phyloP scores from a whole-genome alignment of 164 flowering plant genomes.

The Piper longum region DNA sequence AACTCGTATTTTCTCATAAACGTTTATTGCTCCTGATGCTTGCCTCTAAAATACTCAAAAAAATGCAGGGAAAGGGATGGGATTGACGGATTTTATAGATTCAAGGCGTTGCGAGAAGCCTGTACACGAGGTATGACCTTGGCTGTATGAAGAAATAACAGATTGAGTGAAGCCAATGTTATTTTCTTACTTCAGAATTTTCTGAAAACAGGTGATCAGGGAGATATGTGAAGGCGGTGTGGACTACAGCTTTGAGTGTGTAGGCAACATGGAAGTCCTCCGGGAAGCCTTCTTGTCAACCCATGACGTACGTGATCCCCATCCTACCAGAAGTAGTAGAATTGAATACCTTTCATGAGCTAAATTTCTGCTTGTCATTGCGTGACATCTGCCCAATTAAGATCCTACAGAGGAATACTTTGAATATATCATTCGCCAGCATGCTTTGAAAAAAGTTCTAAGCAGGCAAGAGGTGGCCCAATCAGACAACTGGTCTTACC shows the following conservation, averaged over 20 bases:
- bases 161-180: not conserved
- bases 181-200: not conserved
- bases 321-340: not conserved
- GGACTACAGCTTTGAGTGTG: conserved; percentile 64
- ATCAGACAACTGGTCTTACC: too few species aligned
- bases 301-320: conserved; percentile 29
- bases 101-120: conserved; percentile 33
- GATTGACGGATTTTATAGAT: conserved; percentile 56
- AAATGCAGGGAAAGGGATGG: conserved; percentile 33
- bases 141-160: too few species aligned
- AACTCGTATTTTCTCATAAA: not conserved
- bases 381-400: not conserved
- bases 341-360: not conserved
- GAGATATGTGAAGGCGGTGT: conserved; percentile 58
- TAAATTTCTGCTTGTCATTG: not conserved
- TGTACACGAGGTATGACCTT: conserved; percentile 37
- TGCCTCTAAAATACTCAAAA: not conserved
- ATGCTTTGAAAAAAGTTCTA: too few species aligned
- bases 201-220: conserved; percentile 36
- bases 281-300: conserved; percentile 63
- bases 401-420: too few species aligned
- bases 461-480: too few species aligned
- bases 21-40: not conserved
- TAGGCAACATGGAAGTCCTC: conserved; percentile 52
- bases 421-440: too few species aligned